A percentile compares a stretch with the other conserved stretches of the same genome.
Evolutionary conservation across 345 rosid species (phyloP).

Genomic region (Hevea brasiliensis): DNA sequence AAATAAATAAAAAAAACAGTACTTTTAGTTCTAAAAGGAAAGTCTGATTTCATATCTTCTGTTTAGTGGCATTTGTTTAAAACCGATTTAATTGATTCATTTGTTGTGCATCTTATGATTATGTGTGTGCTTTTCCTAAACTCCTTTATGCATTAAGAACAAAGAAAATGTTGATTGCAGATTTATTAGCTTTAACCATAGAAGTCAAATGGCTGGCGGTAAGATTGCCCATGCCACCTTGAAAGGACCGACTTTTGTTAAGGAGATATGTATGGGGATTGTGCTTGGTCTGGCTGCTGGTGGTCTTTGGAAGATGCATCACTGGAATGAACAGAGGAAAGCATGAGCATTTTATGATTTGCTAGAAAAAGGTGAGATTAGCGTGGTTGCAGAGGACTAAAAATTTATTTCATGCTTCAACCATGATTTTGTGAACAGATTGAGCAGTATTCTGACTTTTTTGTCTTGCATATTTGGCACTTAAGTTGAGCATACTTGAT

Average conservation of each 20-base stretch:
- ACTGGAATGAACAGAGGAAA: conserved; percentile 97
- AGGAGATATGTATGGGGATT: conserved; percentile 69
- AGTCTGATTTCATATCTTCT: neutral
- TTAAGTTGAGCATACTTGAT: conserved; percentile 9
- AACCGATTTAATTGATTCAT: neutral
- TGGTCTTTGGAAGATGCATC: conserved; percentile 93
- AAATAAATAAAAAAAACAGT: too few species aligned
- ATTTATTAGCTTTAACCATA: conserved; percentile 7
- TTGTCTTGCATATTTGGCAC: neutral
- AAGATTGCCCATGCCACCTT: conserved; percentile 83
- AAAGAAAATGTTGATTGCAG: conserved; percentile 14
- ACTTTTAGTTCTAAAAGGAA: too few species aligned
- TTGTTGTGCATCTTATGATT: neutral
- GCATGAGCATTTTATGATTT: conserved; percentile 81
- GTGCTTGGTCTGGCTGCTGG: conserved; percentile 75
- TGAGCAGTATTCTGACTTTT: neutral
- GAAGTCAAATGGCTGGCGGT: conserved; percentile 60
- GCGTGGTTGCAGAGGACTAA: conserved; percentile 81
- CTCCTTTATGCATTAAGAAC: neutral
- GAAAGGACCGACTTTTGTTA: conserved; percentile 90
- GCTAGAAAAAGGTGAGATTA: conserved; percentile 88
- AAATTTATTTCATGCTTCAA: neutral
- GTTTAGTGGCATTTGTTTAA: neutral
- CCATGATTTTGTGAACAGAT: neutral
- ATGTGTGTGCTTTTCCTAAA: neutral